phyloP scores from a whole-genome alignment of 495 filamentous ascomycete species.

The Aspergillus biplanus region DNA sequence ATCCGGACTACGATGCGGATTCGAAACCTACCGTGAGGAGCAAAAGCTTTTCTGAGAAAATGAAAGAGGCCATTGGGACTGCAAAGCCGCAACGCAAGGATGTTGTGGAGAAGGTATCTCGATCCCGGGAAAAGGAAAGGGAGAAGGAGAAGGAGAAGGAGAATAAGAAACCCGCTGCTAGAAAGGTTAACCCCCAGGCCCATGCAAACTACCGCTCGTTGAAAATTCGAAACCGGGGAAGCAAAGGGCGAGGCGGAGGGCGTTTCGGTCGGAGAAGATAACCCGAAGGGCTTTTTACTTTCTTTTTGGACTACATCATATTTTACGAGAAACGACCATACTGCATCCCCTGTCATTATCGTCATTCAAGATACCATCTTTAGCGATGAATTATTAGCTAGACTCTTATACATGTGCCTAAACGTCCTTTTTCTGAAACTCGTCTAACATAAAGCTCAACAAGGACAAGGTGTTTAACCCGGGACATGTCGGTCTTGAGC shows the following conservation, averaged over 20 bases:
- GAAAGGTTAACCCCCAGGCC: constrained; percentile 73
- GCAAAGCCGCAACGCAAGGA: constrained; percentile 22
- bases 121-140: constrained; percentile 25
- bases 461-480: constrained; percentile 29
- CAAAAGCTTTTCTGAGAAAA: constrained; percentile 51
- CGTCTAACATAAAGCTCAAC: constrained; percentile 2
- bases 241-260: constrained; percentile 44
- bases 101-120: neutral
- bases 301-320: neutral
- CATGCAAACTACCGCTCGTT: constrained; percentile 83
- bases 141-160: constrained; percentile 39
- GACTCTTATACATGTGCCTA: constrained; percentile 4
- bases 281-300: neutral
- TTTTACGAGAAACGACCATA: constrained; percentile 36
- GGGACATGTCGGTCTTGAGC: constrained; percentile 45
- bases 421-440: constrained; percentile 13
- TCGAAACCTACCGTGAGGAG: constrained; percentile 27
- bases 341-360: constrained; percentile 13
- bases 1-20: constrained; percentile 36
- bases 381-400: constrained; percentile 21
- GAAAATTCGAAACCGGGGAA: constrained; percentile 68
- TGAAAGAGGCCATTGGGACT: constrained; percentile 46
- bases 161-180: constrained; percentile 59
- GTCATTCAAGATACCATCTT: constrained; percentile 30
- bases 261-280: constrained; percentile 45